Evolutionary conservation across 306 rosid genomes (phyloP).

Genomic region (Trichosanthes cucumerina): DNA sequence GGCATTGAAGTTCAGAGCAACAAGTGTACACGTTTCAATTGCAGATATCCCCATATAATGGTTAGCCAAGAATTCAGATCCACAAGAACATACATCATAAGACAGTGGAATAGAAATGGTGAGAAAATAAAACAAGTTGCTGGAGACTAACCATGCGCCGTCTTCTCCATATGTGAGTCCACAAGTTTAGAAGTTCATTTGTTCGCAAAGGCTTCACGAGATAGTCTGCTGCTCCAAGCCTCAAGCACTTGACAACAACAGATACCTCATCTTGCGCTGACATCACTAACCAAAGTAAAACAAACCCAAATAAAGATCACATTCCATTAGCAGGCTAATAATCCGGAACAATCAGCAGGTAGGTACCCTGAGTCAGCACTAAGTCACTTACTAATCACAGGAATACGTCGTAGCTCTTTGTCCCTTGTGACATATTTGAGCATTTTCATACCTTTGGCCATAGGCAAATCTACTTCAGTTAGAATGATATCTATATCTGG

Average conservation of each 20-base stretch:
- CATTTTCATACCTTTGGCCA: conserved; percentile 77
- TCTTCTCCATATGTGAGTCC: conserved; percentile 99
- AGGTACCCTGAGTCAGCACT: background rate
- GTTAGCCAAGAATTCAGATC: background rate
- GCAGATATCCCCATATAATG: background rate
- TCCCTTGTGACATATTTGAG: conserved; percentile 74
- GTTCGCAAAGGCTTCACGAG: conserved; percentile 98
- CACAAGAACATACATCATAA: background rate
- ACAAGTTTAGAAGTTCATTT: conserved; percentile 84
- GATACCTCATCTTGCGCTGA: conserved; percentile 92
- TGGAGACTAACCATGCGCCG: conserved; percentile 72
- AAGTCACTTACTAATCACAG: conserved; percentile 68
- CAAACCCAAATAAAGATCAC: conserved; percentile 18
- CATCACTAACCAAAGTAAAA: conserved; percentile 62
- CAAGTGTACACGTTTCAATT: background rate
- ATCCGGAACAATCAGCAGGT: background rate
- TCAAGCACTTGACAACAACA: conserved; percentile 86
- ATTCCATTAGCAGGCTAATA: background rate
- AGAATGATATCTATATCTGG: conserved; percentile 79
- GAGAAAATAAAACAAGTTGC: background rate
- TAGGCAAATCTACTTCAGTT: conserved; percentile 82
- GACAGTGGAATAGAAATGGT: background rate
- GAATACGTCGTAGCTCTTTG: conserved; percentile 64
- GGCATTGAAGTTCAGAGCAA: background rate
- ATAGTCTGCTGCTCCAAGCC: conserved; percentile 96